Evolutionary conservation across 352 stramenopile genomes (phyloP).

Genomic region (Globisporangium viniferum): DNA sequence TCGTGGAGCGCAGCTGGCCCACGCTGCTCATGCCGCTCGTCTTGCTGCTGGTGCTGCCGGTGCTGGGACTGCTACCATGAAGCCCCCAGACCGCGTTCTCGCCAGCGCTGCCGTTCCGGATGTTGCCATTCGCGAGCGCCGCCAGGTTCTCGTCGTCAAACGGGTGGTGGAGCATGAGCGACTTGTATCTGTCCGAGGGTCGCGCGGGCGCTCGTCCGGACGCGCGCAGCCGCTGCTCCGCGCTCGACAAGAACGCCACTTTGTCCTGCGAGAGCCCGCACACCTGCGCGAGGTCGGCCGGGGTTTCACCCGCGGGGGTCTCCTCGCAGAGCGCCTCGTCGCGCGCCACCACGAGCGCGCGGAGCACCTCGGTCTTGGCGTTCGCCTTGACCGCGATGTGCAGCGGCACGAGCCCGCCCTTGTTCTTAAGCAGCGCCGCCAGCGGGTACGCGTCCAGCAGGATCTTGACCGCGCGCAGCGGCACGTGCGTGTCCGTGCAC

Average conservation of each 20-base stretch:
- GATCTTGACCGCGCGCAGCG: conserved; percentile 61
- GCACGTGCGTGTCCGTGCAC: conserved; percentile 74
- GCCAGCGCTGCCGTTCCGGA: not conserved
- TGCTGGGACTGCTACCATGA: not conserved
- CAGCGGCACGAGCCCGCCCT: conserved; percentile 68
- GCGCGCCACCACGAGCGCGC: conserved; percentile 43
- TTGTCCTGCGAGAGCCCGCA: conserved; percentile 51
- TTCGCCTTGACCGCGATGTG: conserved; percentile 84
- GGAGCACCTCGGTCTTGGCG: conserved; percentile 60
- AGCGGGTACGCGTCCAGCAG: conserved; percentile 57
- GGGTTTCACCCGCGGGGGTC: conserved; percentile 68
- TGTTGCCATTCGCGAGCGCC: not conserved
- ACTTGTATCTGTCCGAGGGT: conserved; percentile 46
- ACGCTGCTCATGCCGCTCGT: conserved; percentile 11
- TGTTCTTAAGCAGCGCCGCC: conserved; percentile 65
- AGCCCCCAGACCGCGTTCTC: conserved; percentile 6
- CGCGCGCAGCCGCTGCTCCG: conserved; percentile 43
- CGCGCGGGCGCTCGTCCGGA: conserved; percentile 46
- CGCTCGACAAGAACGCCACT: conserved; percentile 37
- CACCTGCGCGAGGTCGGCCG: conserved; percentile 54
- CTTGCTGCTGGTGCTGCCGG: conserved; percentile 2
- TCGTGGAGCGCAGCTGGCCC: conserved; percentile 28
- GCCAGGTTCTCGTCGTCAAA: conserved; percentile 6
- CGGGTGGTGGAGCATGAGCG: conserved; percentile 14
- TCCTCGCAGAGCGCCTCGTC: conserved; percentile 59